Conservation (phyloP, 495 filamentous ascomycete genomes). For the Trichocladium antarcticum region DNA sequence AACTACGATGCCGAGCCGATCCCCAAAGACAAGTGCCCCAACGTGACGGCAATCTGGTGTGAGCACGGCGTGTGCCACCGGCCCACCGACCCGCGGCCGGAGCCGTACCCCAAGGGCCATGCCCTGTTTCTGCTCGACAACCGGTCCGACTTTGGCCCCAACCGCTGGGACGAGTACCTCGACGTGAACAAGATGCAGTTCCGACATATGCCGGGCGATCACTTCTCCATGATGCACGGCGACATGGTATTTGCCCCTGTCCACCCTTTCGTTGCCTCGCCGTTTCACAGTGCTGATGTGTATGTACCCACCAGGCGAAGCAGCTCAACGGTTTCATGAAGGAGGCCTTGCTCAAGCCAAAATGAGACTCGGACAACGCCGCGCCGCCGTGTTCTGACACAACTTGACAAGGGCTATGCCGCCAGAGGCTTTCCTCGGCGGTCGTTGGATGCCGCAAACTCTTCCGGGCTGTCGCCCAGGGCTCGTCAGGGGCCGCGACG, state of each 20-base stretch:
- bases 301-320: background rate
- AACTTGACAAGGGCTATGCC: no score
- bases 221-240: conserved; percentile 63
- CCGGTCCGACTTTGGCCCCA: conserved; percentile 63
- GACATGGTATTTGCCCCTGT: conserved; percentile 36
- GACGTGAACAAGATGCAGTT: conserved; percentile 52
- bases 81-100: conserved; percentile 56
- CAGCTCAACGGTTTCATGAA: no score
- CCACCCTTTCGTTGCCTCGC: background rate
- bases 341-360: no score
- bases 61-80: conserved; percentile 69
- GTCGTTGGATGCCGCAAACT: no score
- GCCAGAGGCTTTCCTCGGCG: no score
- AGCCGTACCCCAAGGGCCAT: conserved; percentile 58
- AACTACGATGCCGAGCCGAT: conserved; percentile 56
- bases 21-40: conserved; percentile 44
- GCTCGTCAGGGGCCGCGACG: no score
- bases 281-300: background rate
- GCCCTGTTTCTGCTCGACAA: conserved; percentile 72
- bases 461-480: no score
- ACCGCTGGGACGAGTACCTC: conserved; percentile 69
- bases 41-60: conserved; percentile 65
- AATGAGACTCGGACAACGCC: no score
- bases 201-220: conserved; percentile 54
- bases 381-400: no score